Percentiles rank a stretch among this genome's conserved stretches.
Evolutionary conservation across 2,329 filamentous ascomycete species (phyloP).

Genomic region (Scopulariopsis brevicaulis): DNA sequence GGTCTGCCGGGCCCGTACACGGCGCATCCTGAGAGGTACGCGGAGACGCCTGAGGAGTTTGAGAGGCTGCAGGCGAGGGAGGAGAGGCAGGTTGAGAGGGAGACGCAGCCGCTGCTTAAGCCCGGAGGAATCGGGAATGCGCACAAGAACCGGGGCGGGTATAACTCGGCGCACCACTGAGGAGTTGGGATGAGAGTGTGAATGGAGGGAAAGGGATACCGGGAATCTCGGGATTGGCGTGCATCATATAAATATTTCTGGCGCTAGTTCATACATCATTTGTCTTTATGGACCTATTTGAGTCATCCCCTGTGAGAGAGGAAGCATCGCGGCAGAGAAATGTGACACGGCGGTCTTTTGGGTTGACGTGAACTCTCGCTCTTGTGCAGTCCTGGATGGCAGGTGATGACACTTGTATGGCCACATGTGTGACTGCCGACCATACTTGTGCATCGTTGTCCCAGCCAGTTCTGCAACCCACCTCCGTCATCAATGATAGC

Average conservation of each 20-base stretch:
- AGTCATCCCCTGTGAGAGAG: too few species aligned
- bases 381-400: too few species aligned
- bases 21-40: conserved; percentile 39
- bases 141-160: conserved; percentile 8
- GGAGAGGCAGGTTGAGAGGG: conserved; percentile 35
- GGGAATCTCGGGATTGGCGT: background rate
- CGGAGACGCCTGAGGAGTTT: conserved; percentile 37
- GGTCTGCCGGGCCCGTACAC: conserved; percentile 38
- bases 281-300: too few species aligned
- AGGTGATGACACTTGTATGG: too few species aligned
- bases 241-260: background rate
- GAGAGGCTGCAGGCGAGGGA: conserved; percentile 38
- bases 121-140: conserved; percentile 38
- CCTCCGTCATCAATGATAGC: too few species aligned
- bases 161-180: conserved; percentile 14
- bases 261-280: too few species aligned
- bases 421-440: too few species aligned
- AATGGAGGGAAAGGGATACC: background rate
- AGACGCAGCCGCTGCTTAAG: conserved; percentile 37
- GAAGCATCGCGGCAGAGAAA: too few species aligned
- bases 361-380: too few species aligned
- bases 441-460: too few species aligned
- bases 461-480: too few species aligned
- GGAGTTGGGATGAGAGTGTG: background rate
- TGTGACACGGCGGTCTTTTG: too few species aligned